Conservation (phyloP, 2,329 filamentous ascomycete species). For the Ampelomyces quisqualis region DNA sequence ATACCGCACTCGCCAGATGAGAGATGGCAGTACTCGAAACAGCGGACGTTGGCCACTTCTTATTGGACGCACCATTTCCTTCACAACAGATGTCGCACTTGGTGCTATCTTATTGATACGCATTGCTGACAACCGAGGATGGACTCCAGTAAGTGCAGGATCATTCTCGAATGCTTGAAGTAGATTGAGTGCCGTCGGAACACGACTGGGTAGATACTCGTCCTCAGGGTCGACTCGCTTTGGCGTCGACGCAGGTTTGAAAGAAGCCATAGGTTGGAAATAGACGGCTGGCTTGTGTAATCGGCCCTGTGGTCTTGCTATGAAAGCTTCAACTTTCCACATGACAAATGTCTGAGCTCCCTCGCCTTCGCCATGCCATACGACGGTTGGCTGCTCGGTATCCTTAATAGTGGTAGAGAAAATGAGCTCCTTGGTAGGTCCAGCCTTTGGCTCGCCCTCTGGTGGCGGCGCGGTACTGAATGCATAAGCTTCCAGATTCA, state of each 20-base stretch:
- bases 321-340: slow-evolving; percentile 43
- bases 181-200: slow-evolving; percentile 72
- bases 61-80: slow-evolving; percentile 64
- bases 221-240: slow-evolving; percentile 49
- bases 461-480: slow-evolving; percentile 51
- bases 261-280: slow-evolving; percentile 57
- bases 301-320: slow-evolving; percentile 57
- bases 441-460: slow-evolving; percentile 42
- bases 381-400: slow-evolving; percentile 33
- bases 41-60: slow-evolving; percentile 63
- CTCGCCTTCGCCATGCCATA: slow-evolving; percentile 30
- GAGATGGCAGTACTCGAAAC: slow-evolving; percentile 65
- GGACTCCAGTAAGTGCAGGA: slow-evolving; percentile 60
- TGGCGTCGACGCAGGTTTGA: slow-evolving; percentile 55
- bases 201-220: slow-evolving; percentile 68
- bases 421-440: slow-evolving; percentile 56
- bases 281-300: slow-evolving; percentile 67
- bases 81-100: slow-evolving; percentile 60
- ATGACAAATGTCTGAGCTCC: slow-evolving; percentile 38
- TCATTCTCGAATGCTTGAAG: slow-evolving; percentile 71
- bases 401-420: slow-evolving; percentile 50
- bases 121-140: slow-evolving; percentile 69
- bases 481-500: slow-evolving; percentile 67
- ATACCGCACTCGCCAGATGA: slow-evolving; percentile 73
- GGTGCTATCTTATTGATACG: slow-evolving; percentile 74